Conservation (phyloP, 2,329 filamentous ascomycete species). For the Zymoseptoria passerinii region DNA sequence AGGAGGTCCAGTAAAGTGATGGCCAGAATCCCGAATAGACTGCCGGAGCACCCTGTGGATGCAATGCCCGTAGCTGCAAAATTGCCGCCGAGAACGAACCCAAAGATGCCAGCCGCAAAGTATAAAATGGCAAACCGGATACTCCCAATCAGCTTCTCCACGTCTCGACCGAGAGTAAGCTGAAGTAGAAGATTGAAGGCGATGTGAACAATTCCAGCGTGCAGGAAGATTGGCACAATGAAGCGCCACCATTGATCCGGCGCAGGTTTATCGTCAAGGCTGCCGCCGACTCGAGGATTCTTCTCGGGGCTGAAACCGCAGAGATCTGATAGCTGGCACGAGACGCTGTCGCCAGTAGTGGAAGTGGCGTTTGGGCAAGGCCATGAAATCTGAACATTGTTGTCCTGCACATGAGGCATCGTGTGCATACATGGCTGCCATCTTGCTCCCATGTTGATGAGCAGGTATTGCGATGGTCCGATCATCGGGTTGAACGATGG, state of each 20-base stretch:
- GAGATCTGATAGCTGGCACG: conserved; percentile 69
- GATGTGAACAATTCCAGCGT: conserved; percentile 89
- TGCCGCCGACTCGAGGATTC: conserved; percentile 48
- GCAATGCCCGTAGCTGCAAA: conserved; percentile 74
- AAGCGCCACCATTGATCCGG: conserved; percentile 97
- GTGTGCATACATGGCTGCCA: conserved; percentile 95
- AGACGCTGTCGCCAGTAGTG: conserved; percentile 49
- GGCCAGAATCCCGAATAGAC: conserved; percentile 85
- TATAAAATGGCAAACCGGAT: conserved; percentile 87
- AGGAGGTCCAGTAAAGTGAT: conserved; percentile 80
- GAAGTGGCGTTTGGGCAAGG: conserved; percentile 67
- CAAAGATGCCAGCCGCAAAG: conserved; percentile 84
- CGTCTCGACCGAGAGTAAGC: conserved; percentile 79
- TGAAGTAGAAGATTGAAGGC: conserved; percentile 92
- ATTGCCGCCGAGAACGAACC: conserved; percentile 90
- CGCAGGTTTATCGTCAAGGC: conserved; percentile 49
- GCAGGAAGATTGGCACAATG: conserved; percentile 90
- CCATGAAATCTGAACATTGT: conserved; percentile 52
- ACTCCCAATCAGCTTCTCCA: conserved; percentile 83
- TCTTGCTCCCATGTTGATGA: conserved; percentile 94
- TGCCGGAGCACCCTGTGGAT: conserved; percentile 78
- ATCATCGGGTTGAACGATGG: conserved; percentile 96
- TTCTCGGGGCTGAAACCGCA: conserved; percentile 77
- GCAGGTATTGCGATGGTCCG: conserved; percentile 77
- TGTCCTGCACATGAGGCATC: conserved; percentile 48